phyloP scores from a whole-genome alignment of 2,329 filamentous ascomycete genomes.

The Zopfia rhizophila region DNA sequence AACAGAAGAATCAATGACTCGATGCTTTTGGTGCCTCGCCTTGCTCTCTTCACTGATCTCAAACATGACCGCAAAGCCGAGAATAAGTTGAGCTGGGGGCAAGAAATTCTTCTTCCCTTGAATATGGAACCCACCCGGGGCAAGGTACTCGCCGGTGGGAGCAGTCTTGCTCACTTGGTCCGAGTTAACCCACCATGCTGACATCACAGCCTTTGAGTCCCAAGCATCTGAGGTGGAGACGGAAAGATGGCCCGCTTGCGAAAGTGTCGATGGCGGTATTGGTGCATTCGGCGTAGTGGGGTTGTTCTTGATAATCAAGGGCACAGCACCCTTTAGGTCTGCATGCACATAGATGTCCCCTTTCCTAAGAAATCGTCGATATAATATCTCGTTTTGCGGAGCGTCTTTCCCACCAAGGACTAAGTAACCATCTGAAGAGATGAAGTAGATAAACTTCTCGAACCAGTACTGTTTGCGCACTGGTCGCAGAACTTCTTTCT shows the following conservation, averaged over 20 bases:
- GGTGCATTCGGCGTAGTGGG: slow-evolving; percentile 80
- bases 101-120: slow-evolving; percentile 90
- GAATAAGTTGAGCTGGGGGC: slow-evolving; percentile 84
- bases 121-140: slow-evolving; percentile 81
- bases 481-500: slow-evolving; percentile 86
- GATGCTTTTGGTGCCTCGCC: slow-evolving; percentile 79
- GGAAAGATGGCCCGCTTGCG: slow-evolving; percentile 86
- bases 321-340: slow-evolving; percentile 83
- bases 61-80: slow-evolving; percentile 90
- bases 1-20: slow-evolving; percentile 59
- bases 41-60: slow-evolving; percentile 90
- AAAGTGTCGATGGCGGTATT: slow-evolving; percentile 89
- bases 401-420: slow-evolving; percentile 89
- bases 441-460: slow-evolving; percentile 95
- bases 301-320: slow-evolving; percentile 92
- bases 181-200: slow-evolving; percentile 93
- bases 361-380: slow-evolving; percentile 83
- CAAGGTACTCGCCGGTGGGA: slow-evolving; percentile 80
- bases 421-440: slow-evolving; percentile 94
- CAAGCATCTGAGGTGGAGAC: slow-evolving; percentile 90
- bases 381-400: slow-evolving; percentile 92
- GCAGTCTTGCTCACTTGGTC: slow-evolving; percentile 91
- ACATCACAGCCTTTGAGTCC: slow-evolving; percentile 96
- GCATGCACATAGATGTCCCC: slow-evolving; percentile 94
- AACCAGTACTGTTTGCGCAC: slow-evolving; percentile 92